phyloP scores from a whole-genome alignment of 176 grass and related monocot genomes.

The Avena sativa region DNA sequence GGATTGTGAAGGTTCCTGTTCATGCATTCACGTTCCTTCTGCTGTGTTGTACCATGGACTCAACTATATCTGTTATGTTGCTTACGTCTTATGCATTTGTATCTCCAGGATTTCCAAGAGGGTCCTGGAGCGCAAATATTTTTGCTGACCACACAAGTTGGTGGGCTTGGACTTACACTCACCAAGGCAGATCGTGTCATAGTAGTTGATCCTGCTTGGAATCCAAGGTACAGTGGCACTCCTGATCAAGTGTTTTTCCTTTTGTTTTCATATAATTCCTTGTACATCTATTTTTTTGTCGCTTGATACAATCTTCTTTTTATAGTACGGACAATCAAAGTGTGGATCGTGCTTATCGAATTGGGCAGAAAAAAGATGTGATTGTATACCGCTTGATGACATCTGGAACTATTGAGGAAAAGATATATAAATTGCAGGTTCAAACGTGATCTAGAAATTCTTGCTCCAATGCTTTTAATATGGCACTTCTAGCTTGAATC shows the following conservation, averaged over 20 bases:
- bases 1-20: slow-evolving; percentile 74
- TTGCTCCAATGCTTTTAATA: neutral
- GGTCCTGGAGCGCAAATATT: slow-evolving; percentile 82
- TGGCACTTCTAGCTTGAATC: neutral
- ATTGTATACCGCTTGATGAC: slow-evolving; percentile 96
- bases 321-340: slow-evolving; percentile 94
- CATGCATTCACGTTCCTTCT: neutral
- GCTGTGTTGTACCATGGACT: slow-evolving; percentile 34
- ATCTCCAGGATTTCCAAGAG: slow-evolving; percentile 89
- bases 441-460: slow-evolving; percentile 14
- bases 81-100: slow-evolving; percentile 31
- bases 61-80: slow-evolving; percentile 27
- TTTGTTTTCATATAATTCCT: slow-evolving; percentile 8
- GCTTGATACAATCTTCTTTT: slow-evolving; percentile 2
- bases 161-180: slow-evolving; percentile 95
- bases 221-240: slow-evolving; percentile 71
- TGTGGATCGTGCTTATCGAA: slow-evolving; percentile 92
- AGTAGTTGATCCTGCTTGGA: slow-evolving; percentile 98
- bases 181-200: slow-evolving; percentile 94
- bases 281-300: neutral
- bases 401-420: slow-evolving; percentile 92
- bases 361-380: slow-evolving; percentile 94
- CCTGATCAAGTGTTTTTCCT: neutral
- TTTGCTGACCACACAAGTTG: slow-evolving; percentile 95
- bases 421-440: slow-evolving; percentile 98